These are phyloP conservation scores for Leccinum olivaceopallidum DNA, from an alignment of 768 basidiomycete species.

Conservation along the genomic window DNA sequence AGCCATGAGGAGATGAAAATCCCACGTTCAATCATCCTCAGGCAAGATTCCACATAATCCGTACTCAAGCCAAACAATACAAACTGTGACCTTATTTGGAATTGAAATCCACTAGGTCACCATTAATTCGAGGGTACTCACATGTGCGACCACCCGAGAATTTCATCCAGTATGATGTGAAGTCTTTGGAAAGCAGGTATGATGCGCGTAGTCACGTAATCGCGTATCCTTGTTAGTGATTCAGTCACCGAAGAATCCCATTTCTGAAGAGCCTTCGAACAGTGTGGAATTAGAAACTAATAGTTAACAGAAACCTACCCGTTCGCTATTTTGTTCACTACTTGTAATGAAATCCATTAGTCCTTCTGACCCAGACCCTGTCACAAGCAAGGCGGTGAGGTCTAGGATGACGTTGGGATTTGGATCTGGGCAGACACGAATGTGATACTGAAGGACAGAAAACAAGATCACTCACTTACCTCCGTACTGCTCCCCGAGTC, in stretches of 20 bases:
- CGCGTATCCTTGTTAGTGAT: conserved; percentile 69
- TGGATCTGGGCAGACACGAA: conserved; percentile 44
- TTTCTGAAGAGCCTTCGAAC: conserved; percentile 68
- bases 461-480: conserved; percentile 47
- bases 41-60: conserved; percentile 50
- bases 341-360: conserved; percentile 75
- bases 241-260: conserved; percentile 79
- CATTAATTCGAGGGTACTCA: conserved; percentile 37
- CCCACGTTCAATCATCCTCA: conserved; percentile 53
- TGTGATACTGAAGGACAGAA: conserved; percentile 15
- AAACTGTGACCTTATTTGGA: conserved; percentile 53
- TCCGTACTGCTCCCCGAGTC: conserved; percentile 65
- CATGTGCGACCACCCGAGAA: conserved; percentile 77
- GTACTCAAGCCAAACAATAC: conserved; percentile 52
- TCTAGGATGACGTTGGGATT: conserved; percentile 67
- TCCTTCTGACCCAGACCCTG: conserved; percentile 70
- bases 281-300: conserved; percentile 21
- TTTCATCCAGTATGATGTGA: conserved; percentile 73
- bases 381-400: conserved; percentile 66
- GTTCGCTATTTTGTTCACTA: conserved; percentile 78
- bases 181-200: conserved; percentile 77
- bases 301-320: conserved; percentile 46
- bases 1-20: conserved; percentile 72
- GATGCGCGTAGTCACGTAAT: conserved; percentile 68
- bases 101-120: conserved; percentile 11